A percentile compares a stretch with the other conserved stretches of the same genome.
Conservation (phyloP, 2,329 filamentous ascomycete genomes). For the Penicillium digitatum region DNA sequence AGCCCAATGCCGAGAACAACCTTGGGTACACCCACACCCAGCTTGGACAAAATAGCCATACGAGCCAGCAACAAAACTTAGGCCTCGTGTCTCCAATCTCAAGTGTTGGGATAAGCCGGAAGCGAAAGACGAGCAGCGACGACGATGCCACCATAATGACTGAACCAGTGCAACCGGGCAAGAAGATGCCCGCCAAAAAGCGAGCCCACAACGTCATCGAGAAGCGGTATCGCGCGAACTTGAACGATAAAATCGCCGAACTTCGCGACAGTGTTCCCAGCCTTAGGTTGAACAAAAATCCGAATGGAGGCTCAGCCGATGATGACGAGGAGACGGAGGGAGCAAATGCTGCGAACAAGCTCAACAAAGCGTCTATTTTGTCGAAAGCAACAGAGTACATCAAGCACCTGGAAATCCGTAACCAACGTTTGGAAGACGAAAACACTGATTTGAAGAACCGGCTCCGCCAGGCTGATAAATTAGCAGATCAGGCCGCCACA, state of each 20-base stretch:
- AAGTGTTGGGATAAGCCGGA: slow-evolving; percentile 46
- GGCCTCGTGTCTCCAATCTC: slow-evolving; percentile 27
- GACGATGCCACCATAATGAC: slow-evolving; percentile 35
- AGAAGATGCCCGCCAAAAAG: slow-evolving; percentile 71
- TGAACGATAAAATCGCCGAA: slow-evolving; percentile 95
- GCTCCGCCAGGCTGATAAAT: slow-evolving; percentile 73
- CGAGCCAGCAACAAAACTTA: slow-evolving; percentile 8
- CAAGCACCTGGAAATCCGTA: slow-evolving; percentile 84
- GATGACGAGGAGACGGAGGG: slow-evolving; percentile 79
- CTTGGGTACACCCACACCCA: background rate
- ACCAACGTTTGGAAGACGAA: slow-evolving; percentile 75
- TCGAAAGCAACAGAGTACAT: slow-evolving; percentile 98
- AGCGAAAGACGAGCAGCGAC: slow-evolving; percentile 67
- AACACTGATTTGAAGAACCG: slow-evolving; percentile 73
- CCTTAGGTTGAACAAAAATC: slow-evolving; percentile 69
- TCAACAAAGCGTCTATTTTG: slow-evolving; percentile 96
- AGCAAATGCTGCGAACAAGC: slow-evolving; percentile 80
- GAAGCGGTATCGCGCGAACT: slow-evolving; percentile 90
- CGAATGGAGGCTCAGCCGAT: slow-evolving; percentile 40
- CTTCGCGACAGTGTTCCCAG: slow-evolving; percentile 88
- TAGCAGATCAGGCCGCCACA: slow-evolving; percentile 40
- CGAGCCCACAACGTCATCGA: slow-evolving; percentile 98
- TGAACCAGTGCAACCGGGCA: slow-evolving; percentile 27
- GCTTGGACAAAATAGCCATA: slow-evolving; percentile 4
- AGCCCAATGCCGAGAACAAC: slow-evolving; percentile 7